Conservation (phyloP, 805 yeast species). For the Vanderwaltozyma tropicalis region DNA sequence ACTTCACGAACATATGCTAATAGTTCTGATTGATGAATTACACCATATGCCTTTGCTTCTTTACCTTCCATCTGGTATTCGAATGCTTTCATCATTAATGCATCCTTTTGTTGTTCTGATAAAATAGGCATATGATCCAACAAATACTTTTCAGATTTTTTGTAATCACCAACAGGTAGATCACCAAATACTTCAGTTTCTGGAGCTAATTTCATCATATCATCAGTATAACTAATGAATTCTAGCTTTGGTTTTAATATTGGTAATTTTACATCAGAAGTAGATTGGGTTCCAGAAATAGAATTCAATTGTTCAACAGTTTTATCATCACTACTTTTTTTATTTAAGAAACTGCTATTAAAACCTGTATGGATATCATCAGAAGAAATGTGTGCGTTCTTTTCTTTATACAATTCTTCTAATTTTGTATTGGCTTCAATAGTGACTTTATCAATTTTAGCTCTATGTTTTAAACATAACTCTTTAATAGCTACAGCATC, state of each 20-base stretch:
- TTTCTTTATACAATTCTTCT: constrained; percentile 57
- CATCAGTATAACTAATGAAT: constrained; percentile 29
- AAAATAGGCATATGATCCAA: constrained; percentile 57
- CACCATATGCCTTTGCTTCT: constrained; percentile 42
- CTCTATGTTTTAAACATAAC: constrained; percentile 45
- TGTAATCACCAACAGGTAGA: constrained; percentile 39
- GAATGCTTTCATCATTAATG: constrained; percentile 86
- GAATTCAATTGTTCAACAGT: constrained; percentile 4
- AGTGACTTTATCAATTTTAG: constrained; percentile 58
- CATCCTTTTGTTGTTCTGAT: constrained; percentile 79
- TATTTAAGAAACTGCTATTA: constrained; percentile 74
- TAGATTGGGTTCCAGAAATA: constrained; percentile 1
- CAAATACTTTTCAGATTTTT: constrained; percentile 42
- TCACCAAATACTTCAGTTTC: constrained; percentile 58
- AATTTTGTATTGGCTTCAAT: constrained; percentile 56
- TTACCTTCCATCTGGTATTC: constrained; percentile 54
- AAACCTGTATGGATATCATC: constrained; percentile 91
- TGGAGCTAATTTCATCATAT: constrained; percentile 45
- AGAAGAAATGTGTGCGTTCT: constrained; percentile 64
- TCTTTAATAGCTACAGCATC: constrained; percentile 32
- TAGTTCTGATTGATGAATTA: constrained; percentile 71
- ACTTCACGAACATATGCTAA: constrained; percentile 55
- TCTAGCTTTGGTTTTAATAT: constrained; percentile 11
- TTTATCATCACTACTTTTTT: constrained; percentile 26
- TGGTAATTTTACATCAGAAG: constrained; percentile 2